phyloP scores from a whole-genome alignment of 768 basidiomycete genomes.

The Hericium alpestre region DNA sequence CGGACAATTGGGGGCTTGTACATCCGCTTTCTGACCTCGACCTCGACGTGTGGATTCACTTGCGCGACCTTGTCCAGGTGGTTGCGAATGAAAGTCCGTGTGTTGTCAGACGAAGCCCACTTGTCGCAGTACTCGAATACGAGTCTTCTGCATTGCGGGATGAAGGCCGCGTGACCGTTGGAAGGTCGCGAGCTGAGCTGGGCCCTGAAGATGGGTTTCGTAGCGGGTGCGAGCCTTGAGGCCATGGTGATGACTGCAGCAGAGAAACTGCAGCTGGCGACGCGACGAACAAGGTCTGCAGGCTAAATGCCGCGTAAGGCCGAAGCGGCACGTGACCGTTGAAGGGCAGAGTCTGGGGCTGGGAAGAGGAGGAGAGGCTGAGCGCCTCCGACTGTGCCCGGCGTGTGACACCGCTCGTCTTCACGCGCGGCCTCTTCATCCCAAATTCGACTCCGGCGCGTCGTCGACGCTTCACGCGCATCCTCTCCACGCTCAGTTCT shows the following conservation, averaged over 20 bases:
- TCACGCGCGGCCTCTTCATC: not conserved
- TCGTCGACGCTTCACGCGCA: constrained; percentile 20
- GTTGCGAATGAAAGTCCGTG: constrained; percentile 58
- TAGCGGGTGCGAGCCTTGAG: constrained; percentile 18
- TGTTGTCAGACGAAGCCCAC: constrained; percentile 64
- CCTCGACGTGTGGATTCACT: constrained; percentile 72
- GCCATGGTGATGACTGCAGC: constrained; percentile 20
- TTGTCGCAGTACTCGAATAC: constrained; percentile 85
- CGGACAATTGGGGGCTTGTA: constrained; percentile 71
- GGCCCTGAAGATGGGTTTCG: constrained; percentile 33
- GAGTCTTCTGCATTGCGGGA: constrained; percentile 74
- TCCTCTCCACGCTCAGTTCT: not conserved
- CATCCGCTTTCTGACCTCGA: constrained; percentile 69
- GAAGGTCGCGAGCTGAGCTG: constrained; percentile 47
- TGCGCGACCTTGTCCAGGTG: constrained; percentile 56
- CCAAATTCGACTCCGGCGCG: too few species aligned
- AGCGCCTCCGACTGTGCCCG: too few species aligned
- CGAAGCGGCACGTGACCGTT: constrained; percentile 4
- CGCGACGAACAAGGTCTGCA: not conserved
- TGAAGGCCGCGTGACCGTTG: constrained; percentile 65
- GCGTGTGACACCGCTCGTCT: not conserved
- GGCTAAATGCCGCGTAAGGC: not conserved
- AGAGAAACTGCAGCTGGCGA: not conserved
- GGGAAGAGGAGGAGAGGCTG: constrained; percentile 1
- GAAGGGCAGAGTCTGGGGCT: not conserved